phyloP scores from a whole-genome alignment of 768 basidiomycete species.

The Leccinellum albellum region DNA sequence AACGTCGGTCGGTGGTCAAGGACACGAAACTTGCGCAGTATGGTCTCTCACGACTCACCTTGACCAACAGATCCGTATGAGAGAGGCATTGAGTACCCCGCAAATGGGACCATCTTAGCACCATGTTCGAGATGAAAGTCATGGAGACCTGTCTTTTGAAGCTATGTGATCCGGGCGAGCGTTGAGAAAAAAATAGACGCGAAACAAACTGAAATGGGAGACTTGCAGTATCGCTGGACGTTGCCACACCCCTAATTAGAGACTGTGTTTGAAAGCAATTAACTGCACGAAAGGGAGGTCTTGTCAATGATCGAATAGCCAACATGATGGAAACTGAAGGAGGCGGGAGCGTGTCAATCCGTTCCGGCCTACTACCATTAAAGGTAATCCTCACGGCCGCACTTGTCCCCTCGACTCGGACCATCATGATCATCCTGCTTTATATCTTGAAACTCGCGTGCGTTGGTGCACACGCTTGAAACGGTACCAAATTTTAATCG shows the following conservation, averaged over 20 bases:
- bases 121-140: constrained; percentile 82
- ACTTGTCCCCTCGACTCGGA: too few relatives aligned
- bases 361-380: too few relatives aligned
- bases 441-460: constrained; percentile 3
- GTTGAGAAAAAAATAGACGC: constrained; percentile 1
- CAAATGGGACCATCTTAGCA: constrained; percentile 96
- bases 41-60: constrained; percentile 40
- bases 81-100: constrained; percentile 93
- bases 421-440: neutral
- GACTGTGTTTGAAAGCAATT: neutral
- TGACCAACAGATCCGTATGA: constrained; percentile 79
- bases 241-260: constrained; percentile 16
- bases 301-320: neutral
- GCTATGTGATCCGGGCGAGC: constrained; percentile 26
- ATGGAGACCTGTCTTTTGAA: constrained; percentile 71
- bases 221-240: constrained; percentile 19
- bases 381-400: too few relatives aligned
- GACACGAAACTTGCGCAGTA: constrained; percentile 1
- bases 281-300: constrained; percentile 2
- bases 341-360: neutral
- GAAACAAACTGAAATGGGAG: neutral
- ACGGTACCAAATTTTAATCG: neutral
- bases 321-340: constrained; percentile 8
- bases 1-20: constrained; percentile 8
- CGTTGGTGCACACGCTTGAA: neutral